A percentile compares a stretch with the other conserved stretches of the same genome.
Evolutionary conservation across 495 filamentous ascomycete genomes (phyloP).

Genomic region (Lophiostoma macrostomum): DNA sequence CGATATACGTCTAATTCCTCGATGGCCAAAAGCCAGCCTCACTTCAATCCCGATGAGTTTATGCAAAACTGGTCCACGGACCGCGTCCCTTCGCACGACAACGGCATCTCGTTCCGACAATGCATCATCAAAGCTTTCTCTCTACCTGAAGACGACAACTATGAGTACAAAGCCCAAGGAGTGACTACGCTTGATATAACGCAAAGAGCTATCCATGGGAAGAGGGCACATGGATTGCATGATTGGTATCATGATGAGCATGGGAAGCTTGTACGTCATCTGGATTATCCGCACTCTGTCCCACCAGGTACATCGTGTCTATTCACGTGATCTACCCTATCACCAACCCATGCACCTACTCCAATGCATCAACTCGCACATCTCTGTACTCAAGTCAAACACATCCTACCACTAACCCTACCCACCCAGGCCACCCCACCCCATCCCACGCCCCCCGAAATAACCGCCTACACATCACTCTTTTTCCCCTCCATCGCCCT

Average conservation of each 20-base stretch:
- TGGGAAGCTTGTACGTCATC: constrained; percentile 38
- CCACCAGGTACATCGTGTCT: neutral
- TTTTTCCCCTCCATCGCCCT: constrained; percentile 52
- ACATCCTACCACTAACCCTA: neutral
- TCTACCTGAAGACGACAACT: constrained; percentile 48
- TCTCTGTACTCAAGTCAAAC: neutral
- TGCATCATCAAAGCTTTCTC: constrained; percentile 54
- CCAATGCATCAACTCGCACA: no score
- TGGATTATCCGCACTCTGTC: no score
- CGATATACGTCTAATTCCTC: no score
- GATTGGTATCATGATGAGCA: constrained; percentile 43
- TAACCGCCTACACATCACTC: constrained; percentile 56
- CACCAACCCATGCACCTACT: neutral
- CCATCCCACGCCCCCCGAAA: constrained; percentile 50
- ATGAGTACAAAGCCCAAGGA: constrained; percentile 52
- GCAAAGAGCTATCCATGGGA: constrained; percentile 49
- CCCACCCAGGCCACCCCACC: constrained; percentile 11
- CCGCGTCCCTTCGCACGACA: constrained; percentile 29
- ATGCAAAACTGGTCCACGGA: constrained; percentile 38
- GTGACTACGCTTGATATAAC: constrained; percentile 52
- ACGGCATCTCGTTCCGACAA: constrained; percentile 46
- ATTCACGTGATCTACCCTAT: neutral
- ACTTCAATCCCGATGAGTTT: constrained; percentile 43
- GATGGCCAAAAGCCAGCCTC: no score
- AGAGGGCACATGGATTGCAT: constrained; percentile 46